Conservation (phyloP, 345 rosid genomes). For the Nephelium lappaceum region DNA sequence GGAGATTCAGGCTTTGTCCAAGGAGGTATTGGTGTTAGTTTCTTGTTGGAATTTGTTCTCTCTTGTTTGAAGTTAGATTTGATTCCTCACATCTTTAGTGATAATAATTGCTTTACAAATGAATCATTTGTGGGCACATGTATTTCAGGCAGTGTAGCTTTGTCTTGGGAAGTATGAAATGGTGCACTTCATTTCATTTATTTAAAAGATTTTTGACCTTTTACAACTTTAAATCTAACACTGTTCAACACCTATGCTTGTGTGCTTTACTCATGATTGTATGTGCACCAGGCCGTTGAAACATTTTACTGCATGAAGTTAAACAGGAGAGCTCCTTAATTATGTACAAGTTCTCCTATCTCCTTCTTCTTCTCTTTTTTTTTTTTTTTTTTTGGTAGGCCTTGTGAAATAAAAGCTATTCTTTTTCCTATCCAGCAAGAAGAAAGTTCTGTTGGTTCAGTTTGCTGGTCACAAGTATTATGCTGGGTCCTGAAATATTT, state of each 20-base stretch:
- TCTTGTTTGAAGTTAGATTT: constrained; percentile 6
- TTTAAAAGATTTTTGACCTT: background rate
- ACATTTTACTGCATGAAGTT: background rate
- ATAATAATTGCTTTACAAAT: background rate
- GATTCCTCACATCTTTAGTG: constrained; percentile 12
- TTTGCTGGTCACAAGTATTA: background rate
- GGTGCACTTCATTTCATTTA: background rate
- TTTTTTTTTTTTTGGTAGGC: background rate
- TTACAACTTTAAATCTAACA: background rate
- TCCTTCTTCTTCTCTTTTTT: no score
- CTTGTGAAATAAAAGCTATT: background rate
- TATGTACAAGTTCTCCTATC: background rate
- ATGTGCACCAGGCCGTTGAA: background rate
- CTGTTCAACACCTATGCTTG: background rate
- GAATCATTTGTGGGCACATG: constrained; percentile 2
- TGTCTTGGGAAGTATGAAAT: background rate
- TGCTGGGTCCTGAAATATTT: background rate
- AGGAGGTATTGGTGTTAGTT: constrained; percentile 61
- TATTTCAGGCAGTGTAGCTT: background rate
- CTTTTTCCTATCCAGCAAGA: background rate
- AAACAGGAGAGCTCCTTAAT: background rate
- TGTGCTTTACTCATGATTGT: constrained; percentile 5
- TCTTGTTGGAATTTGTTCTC: constrained; percentile 4
- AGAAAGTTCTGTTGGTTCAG: background rate
- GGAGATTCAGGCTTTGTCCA: constrained; percentile 66